Evolutionary conservation across 306 rosid species (phyloP).

Genomic region (Pyrus betulifolia): DNA sequence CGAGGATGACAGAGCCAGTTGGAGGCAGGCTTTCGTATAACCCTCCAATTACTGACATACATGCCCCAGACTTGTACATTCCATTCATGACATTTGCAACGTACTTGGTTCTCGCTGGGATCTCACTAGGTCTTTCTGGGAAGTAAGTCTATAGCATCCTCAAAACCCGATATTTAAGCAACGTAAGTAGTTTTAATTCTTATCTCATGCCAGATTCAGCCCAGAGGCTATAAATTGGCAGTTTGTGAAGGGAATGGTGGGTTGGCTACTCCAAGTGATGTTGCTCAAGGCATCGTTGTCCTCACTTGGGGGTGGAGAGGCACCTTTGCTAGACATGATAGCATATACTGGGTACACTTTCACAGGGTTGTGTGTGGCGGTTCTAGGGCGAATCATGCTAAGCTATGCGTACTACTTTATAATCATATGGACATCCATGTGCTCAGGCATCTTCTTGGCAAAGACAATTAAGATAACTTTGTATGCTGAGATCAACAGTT

Average conservation of each 20-base stretch:
- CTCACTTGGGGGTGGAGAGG: conserved; percentile 51
- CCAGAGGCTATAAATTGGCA: conserved; percentile 65
- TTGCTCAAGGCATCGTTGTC: conserved; percentile 51
- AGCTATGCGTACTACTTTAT: conserved; percentile 51
- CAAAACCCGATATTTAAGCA: neutral
- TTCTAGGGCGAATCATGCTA: conserved; percentile 39
- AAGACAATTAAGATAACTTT: conserved; percentile 60
- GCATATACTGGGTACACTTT: conserved; percentile 66
- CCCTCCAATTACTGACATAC: conserved; percentile 70
- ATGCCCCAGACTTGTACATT: conserved; percentile 68
- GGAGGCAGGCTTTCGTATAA: conserved; percentile 69
- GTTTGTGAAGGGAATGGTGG: conserved; percentile 60
- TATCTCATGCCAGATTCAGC: conserved; percentile 42
- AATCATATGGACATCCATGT: conserved; percentile 57
- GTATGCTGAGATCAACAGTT: conserved; percentile 53
- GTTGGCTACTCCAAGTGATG: conserved; percentile 57
- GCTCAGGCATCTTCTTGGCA: conserved; percentile 67
- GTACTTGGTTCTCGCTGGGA: conserved; percentile 62
- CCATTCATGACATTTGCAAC: conserved; percentile 79
- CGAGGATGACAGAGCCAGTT: conserved; percentile 56
- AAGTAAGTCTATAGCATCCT: conserved; percentile 29
- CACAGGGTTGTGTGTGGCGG: conserved; percentile 52
- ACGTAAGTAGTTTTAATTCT: neutral
- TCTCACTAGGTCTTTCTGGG: conserved; percentile 61
- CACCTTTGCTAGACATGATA: conserved; percentile 52